Evolutionary conservation across 2,329 filamentous ascomycete genomes (phyloP).

Genomic region (Dendryphion nanum): DNA sequence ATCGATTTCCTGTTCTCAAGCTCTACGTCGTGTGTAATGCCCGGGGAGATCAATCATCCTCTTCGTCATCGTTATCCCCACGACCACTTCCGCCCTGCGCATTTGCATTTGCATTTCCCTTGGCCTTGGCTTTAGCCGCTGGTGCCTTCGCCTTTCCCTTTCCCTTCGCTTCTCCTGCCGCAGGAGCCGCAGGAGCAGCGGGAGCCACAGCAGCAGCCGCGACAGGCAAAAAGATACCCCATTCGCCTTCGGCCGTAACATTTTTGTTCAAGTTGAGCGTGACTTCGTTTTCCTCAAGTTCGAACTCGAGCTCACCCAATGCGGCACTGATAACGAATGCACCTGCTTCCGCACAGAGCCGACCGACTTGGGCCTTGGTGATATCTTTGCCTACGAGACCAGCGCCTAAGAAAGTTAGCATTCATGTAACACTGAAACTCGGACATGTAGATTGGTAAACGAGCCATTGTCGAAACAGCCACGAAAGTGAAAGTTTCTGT

Average conservation of each 20-base stretch:
- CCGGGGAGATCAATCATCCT: too few relatives aligned
- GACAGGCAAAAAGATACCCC: slow-evolving; percentile 19
- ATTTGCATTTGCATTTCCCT: slow-evolving; percentile 1
- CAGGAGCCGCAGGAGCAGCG: slow-evolving; percentile 6
- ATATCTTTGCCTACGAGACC: slow-evolving; percentile 17
- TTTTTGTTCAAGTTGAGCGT: slow-evolving; percentile 22
- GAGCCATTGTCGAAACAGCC: too few relatives aligned
- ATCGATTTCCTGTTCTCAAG: too few relatives aligned
- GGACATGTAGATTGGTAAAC: slow-evolving; percentile 1
- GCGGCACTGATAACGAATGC: slow-evolving; percentile 17
- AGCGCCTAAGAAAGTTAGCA: slow-evolving; percentile 6
- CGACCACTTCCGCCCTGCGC: too few relatives aligned
- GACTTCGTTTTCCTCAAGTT: slow-evolving; percentile 22
- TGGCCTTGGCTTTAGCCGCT: slow-evolving; percentile 1
- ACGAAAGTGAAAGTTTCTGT: not conserved
- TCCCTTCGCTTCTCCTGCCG: slow-evolving; percentile 1
- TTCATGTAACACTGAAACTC: too few relatives aligned
- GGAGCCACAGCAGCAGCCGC: slow-evolving; percentile 10
- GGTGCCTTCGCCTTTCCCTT: slow-evolving; percentile 2
- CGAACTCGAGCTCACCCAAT: slow-evolving; percentile 20
- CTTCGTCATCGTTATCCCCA: too few relatives aligned
- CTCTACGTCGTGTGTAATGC: too few relatives aligned
- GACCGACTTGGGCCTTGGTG: slow-evolving; percentile 17
- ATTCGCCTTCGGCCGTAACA: slow-evolving; percentile 21
- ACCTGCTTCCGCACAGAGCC: slow-evolving; percentile 15